phyloP scores from a whole-genome alignment of 257 asterid genomes.

The Solanum arcanum region DNA sequence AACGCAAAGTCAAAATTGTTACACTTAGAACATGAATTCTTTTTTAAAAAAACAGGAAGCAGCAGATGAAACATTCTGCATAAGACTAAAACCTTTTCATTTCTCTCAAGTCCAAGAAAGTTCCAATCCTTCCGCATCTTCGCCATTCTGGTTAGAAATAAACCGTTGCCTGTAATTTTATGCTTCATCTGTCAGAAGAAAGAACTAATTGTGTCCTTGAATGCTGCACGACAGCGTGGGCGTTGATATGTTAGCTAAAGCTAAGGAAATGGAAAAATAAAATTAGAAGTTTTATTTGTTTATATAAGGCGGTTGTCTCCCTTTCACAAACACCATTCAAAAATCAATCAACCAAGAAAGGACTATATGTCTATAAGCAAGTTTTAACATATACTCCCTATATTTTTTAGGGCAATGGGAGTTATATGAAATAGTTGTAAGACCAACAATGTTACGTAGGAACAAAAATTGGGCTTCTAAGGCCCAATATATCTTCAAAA shows the following conservation, averaged over 20 bases:
- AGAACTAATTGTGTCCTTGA: not conserved
- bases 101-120: conserved; percentile 84
- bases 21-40: not conserved
- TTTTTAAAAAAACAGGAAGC: not conserved
- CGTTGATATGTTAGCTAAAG: not conserved
- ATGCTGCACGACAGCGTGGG: not conserved
- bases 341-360: not conserved
- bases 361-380: not conserved
- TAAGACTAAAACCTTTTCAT: conserved; percentile 48
- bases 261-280: not conserved
- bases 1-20: conserved; percentile 7
- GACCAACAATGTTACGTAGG: not conserved
- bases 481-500: not conserved
- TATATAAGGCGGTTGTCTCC: not conserved
- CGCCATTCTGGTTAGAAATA: conserved; percentile 78
- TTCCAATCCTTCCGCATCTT: conserved; percentile 51
- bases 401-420: not conserved
- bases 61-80: conserved; percentile 4
- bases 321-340: not conserved
- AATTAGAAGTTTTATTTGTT: not conserved
- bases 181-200: conserved; percentile 1
- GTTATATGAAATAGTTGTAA: not conserved
- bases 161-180: conserved; percentile 65
- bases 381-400: not conserved
- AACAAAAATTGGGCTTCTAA: not conserved